These are phyloP conservation scores for Raphanus raphanistrum DNA, from an alignment of 345 rosid genomes.

Conservation along the genomic window DNA sequence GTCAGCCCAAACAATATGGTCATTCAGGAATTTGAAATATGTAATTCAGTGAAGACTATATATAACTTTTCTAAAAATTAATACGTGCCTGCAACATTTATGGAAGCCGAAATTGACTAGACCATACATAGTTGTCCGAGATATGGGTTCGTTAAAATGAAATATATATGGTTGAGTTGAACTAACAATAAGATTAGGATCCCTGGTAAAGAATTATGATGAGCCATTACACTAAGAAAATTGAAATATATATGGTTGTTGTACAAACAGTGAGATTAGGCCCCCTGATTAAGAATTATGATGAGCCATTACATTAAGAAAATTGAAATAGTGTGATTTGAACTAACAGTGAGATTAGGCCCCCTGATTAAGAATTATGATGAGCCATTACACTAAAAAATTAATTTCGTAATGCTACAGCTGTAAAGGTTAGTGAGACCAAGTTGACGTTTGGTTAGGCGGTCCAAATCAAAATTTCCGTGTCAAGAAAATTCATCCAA, in stretches of 20 bases:
- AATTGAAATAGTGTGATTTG: neutral
- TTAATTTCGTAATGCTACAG: slow-evolving; percentile 15
- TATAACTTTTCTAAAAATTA: neutral
- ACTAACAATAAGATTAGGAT: slow-evolving; percentile 27
- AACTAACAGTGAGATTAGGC: slow-evolving; percentile 27
- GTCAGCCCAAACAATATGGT: neutral
- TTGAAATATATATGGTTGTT: neutral
- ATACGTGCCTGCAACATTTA: slow-evolving; percentile 9
- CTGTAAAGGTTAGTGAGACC: slow-evolving; percentile 31
- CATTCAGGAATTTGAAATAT: neutral
- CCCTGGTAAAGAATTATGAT: slow-evolving; percentile 29
- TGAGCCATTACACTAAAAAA: slow-evolving; percentile 4
- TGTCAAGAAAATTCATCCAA: slow-evolving; percentile 29
- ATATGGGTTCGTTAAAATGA: slow-evolving; percentile 22
- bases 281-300: slow-evolving; percentile 28
- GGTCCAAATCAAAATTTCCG: slow-evolving; percentile 39
- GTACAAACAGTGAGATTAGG: slow-evolving; percentile 29
- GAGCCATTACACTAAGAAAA: neutral
- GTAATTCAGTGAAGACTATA: slow-evolving; percentile 5
- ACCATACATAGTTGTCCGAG: slow-evolving; percentile 18
- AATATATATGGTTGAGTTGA: neutral
- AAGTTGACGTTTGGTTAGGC: slow-evolving; percentile 37
- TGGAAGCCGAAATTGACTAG: slow-evolving; percentile 23
- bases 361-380: slow-evolving; percentile 28
- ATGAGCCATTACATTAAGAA: slow-evolving; percentile 7